Conservation (phyloP, 2,329 filamentous ascomycete genomes). For the Botryotinia globosa region DNA sequence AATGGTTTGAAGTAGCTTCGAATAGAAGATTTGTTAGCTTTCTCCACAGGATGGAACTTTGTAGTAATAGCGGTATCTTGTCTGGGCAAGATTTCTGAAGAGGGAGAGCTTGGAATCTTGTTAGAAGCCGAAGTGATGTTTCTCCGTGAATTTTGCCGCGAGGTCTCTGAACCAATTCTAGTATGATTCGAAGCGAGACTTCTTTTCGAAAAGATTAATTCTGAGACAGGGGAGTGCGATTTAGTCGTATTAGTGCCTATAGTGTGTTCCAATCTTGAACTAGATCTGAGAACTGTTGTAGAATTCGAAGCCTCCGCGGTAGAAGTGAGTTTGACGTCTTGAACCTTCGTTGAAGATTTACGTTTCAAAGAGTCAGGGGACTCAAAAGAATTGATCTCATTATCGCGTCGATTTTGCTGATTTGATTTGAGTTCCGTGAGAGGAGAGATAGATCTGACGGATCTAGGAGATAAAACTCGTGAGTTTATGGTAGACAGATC, state of each 20-base stretch:
- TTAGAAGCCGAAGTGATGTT: background rate
- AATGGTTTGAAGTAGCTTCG: constrained; percentile 34
- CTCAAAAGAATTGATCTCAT: background rate
- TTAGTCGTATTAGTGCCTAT: too few relatives aligned
- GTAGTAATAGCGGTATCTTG: background rate
- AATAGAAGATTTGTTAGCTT: constrained; percentile 29
- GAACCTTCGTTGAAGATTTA: background rate
- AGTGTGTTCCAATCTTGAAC: background rate
- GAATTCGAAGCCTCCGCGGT: background rate
- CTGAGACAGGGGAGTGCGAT: background rate
- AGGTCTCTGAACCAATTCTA: background rate
- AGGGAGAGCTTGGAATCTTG: background rate
- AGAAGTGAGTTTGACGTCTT: background rate
- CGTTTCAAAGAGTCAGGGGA: background rate
- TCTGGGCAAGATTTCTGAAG: background rate
- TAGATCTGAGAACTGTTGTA: background rate
- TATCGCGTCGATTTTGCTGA: constrained; percentile 15
- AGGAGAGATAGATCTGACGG: background rate
- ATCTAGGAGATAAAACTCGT: background rate
- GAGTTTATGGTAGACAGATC: background rate
- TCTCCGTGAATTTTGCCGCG: background rate
- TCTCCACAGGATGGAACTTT: constrained; percentile 17
- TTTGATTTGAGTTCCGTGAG: background rate
- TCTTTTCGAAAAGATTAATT: background rate
- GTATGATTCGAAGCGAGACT: constrained; percentile 10